Conservation (phyloP, 306 rosid species). For the Canavalia ensiformis region DNA sequence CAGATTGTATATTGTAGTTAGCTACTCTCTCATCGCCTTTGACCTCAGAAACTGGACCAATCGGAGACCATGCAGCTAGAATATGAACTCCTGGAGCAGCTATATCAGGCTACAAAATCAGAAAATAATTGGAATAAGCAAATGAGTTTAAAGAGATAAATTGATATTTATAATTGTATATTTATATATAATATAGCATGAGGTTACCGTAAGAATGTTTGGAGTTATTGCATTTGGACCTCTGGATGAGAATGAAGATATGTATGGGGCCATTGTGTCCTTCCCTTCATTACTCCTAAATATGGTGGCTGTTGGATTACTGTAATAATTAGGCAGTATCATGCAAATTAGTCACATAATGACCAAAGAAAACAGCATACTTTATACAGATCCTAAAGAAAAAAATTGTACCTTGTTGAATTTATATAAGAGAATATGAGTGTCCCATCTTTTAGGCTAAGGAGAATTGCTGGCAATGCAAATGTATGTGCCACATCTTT, state of each 20-base stretch:
- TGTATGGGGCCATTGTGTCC: conserved; percentile 52
- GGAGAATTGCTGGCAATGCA: conserved; percentile 47
- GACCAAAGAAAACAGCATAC: neutral
- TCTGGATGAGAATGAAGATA: conserved; percentile 47
- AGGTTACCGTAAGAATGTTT: neutral
- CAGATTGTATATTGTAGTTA: conserved; percentile 17
- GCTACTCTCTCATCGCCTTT: conserved; percentile 13
- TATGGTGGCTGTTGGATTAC: conserved; percentile 52
- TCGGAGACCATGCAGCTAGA: conserved; percentile 56
- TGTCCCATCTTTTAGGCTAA: neutral
- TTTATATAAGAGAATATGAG: conserved; percentile 41
- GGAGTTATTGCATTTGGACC: conserved; percentile 2
- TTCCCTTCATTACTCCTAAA: conserved; percentile 33
- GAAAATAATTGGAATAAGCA: neutral
- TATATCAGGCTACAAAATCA: conserved; percentile 54
- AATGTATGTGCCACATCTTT: neutral
- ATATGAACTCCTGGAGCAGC: conserved; percentile 56
- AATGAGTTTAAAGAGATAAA: neutral
- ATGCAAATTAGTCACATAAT: neutral
- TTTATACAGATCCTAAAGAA: neutral
- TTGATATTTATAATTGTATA: neutral
- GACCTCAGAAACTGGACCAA: neutral
- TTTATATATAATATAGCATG: neutral
- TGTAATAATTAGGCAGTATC: neutral
- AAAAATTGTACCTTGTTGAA: neutral